Evolutionary conservation across 768 basidiomycete species (phyloP).

Genomic region (Hericium rajendrae): DNA sequence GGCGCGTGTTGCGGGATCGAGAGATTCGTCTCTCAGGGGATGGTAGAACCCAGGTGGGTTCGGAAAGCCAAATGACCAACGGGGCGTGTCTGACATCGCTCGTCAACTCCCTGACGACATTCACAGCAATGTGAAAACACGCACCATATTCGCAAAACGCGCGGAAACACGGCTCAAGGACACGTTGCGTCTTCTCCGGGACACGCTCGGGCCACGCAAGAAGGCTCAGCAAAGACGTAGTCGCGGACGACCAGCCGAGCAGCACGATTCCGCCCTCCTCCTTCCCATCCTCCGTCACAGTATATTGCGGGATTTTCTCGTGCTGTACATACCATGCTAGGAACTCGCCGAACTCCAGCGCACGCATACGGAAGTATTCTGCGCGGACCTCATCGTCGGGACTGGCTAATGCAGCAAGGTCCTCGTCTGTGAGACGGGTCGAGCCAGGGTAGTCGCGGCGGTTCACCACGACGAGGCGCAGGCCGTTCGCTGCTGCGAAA

Average conservation of each 20-base stretch:
- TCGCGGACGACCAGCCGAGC: slow-evolving; percentile 13
- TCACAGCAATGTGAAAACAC: background rate
- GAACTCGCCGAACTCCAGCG: slow-evolving; percentile 9
- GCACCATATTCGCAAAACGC: slow-evolving; percentile 12
- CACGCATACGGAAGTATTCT: slow-evolving; percentile 4
- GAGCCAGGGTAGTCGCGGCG: slow-evolving; percentile 18
- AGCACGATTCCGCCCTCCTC: slow-evolving; percentile 9
- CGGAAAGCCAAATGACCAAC: slow-evolving; percentile 6
- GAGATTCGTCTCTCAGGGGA: slow-evolving; percentile 5
- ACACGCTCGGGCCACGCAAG: slow-evolving; percentile 7
- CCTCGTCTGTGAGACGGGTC: slow-evolving; percentile 12
- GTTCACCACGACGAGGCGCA: slow-evolving; percentile 18
- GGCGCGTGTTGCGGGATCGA: slow-evolving; percentile 7
- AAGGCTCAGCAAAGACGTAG: slow-evolving; percentile 6
- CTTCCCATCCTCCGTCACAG: background rate
- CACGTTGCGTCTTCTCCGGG: slow-evolving; percentile 3
- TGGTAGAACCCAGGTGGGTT: slow-evolving; percentile 6
- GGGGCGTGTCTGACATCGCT: slow-evolving; percentile 3
- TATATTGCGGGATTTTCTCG: slow-evolving; percentile 4
- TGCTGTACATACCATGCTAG: slow-evolving; percentile 10
- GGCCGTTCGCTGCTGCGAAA: slow-evolving; percentile 9
- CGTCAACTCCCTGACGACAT: background rate
- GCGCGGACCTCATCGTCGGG: slow-evolving; percentile 5
- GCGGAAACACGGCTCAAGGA: slow-evolving; percentile 6
- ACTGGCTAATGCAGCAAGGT: slow-evolving; percentile 13